These are phyloP conservation scores for Saccharum hybrid DNA, from an alignment of 202 grass and related monocot species.

Conservation along the genomic window DNA sequence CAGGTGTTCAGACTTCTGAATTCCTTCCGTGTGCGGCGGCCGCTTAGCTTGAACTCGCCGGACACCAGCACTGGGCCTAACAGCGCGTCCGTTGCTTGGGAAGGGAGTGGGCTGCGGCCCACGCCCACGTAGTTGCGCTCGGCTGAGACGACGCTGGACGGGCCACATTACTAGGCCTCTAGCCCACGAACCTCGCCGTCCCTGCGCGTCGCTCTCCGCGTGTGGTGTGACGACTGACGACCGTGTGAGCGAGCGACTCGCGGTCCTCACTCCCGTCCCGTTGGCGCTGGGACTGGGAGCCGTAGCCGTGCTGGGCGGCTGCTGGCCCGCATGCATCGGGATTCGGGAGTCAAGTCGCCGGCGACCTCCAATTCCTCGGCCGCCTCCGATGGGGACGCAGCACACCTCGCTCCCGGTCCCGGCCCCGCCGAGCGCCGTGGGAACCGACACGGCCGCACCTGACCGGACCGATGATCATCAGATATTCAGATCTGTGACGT, in stretches of 20 bases:
- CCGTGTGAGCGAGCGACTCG: not conserved
- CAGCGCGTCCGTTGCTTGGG: not conserved
- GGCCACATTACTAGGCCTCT: not conserved
- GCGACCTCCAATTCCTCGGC: not conserved
- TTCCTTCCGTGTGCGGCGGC: too few relatives aligned
- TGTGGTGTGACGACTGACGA: too few relatives aligned
- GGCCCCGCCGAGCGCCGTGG: not conserved
- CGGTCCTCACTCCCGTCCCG: not conserved
- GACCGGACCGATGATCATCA: not conserved
- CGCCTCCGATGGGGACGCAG: not conserved
- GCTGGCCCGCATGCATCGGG: not conserved
- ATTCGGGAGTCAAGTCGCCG: constrained; percentile 6
- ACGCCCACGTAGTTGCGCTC: too few relatives aligned
- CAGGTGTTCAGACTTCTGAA: too few relatives aligned
- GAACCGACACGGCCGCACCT: constrained; percentile 8
- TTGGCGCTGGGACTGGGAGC: too few relatives aligned
- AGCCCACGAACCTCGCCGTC: not conserved
- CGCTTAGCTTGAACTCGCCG: too few relatives aligned
- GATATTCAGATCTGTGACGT: not conserved
- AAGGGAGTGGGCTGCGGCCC: not conserved
- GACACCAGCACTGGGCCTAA: too few relatives aligned
- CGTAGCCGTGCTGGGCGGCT: too few relatives aligned
- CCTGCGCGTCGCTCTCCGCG: too few relatives aligned
- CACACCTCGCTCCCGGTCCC: too few relatives aligned
- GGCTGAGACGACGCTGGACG: too few relatives aligned